A percentile compares a stretch with the other conserved stretches of the same genome.
These are phyloP conservation scores for Colletotrichum sublineola DNA, from an alignment of 2,329 filamentous ascomycete genomes.

Conservation along the genomic window DNA sequence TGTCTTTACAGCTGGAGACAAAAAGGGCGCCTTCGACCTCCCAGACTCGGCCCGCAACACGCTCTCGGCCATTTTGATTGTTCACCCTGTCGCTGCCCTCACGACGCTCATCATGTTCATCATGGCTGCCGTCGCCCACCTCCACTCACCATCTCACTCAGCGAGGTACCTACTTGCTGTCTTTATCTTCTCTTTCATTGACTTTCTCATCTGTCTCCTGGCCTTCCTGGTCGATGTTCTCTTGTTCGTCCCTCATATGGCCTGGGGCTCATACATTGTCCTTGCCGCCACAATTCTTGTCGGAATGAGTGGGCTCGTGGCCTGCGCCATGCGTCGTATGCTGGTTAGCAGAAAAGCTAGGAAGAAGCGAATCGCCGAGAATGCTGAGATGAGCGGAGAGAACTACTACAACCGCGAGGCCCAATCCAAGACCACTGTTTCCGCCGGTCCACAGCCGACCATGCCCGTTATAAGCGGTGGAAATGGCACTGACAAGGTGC, in stretches of 20 bases:
- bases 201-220: conserved; percentile 84
- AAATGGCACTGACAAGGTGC: conserved; percentile 65
- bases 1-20: conserved; percentile 43
- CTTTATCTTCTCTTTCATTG: conserved; percentile 88
- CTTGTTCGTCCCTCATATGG: conserved; percentile 92
- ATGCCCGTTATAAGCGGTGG: conserved; percentile 69
- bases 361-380: conserved; percentile 90
- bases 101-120: conserved; percentile 87
- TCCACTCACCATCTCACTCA: conserved; percentile 90
- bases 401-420: conserved; percentile 86
- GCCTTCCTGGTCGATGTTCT: conserved; percentile 95
- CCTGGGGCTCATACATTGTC: conserved; percentile 95
- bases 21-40: conserved; percentile 67
- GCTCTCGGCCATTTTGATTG: conserved; percentile 89
- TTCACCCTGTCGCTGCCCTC: conserved; percentile 91
- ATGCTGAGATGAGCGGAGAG: conserved; percentile 96
- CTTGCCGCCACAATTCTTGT: conserved; percentile 90
- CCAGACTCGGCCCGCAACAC: conserved; percentile 66
- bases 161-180: conserved; percentile 87
- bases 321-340: conserved; percentile 94
- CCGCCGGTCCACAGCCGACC: conserved; percentile 66
- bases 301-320: conserved; percentile 83
- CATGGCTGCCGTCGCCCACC: conserved; percentile 84
- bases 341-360: conserved; percentile 93
- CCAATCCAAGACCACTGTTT: conserved; percentile 62